Conservation (phyloP, 208 protist genomes). For the Acanthamoeba healyi region DNA sequence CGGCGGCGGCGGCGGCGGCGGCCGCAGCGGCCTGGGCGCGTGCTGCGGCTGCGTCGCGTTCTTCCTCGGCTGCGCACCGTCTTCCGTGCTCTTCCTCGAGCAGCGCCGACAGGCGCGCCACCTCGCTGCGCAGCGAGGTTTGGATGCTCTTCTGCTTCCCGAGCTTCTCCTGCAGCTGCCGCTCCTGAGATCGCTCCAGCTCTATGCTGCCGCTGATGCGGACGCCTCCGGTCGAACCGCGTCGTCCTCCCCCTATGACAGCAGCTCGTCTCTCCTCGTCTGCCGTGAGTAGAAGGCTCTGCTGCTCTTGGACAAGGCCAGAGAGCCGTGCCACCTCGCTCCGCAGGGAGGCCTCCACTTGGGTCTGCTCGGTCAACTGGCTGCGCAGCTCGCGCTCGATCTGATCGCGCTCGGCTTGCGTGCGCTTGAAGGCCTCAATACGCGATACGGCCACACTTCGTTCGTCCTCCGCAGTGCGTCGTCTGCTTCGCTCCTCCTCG, state of each 20-base stretch:
- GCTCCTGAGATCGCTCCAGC: no score
- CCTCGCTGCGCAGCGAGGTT: neutral
- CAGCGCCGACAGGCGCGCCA: neutral
- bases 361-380: neutral
- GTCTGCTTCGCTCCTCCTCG: neutral
- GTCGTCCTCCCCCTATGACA: no score
- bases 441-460: neutral
- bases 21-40: no score
- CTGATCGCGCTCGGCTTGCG: neutral
- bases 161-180: no score
- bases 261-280: neutral
- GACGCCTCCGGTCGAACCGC: no score
- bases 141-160: no score
- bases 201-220: no score
- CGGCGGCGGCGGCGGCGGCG: no score
- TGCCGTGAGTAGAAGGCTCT: neutral
- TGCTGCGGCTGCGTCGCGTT: neutral
- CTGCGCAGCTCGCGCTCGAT: neutral
- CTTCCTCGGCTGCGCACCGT: neutral
- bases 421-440: neutral
- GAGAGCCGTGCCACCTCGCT: slow-evolving; percentile 1
- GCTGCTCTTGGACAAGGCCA: neutral
- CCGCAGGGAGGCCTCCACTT: neutral
- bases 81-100: neutral
- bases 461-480: neutral